Conservation (phyloP, 257 asterid genomes). For the Handroanthus guayacan region DNA sequence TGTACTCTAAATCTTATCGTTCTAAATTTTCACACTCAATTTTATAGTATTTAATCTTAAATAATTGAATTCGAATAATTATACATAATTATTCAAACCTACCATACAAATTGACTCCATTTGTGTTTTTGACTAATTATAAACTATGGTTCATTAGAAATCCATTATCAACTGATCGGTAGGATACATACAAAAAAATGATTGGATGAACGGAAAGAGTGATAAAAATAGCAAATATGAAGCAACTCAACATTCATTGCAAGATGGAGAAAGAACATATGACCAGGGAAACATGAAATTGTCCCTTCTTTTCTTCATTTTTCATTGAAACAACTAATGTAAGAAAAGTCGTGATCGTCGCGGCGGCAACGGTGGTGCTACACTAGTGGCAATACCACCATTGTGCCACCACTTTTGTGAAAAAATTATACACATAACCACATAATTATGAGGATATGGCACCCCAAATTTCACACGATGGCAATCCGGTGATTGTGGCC, state of each 20-base stretch:
- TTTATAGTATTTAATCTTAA: too few relatives aligned
- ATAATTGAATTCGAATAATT: too few relatives aligned
- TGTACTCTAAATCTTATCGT: too few relatives aligned
- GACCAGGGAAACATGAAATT: not conserved
- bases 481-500: conserved; percentile 58
- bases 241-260: not conserved
- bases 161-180: not conserved
- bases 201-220: not conserved
- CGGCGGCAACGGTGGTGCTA: conserved; percentile 43
- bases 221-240: conserved; percentile 25
- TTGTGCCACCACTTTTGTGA: conserved; percentile 45
- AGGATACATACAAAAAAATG: not conserved
- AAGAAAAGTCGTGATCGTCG: conserved; percentile 37
- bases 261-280: not conserved
- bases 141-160: not conserved
- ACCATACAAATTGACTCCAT: too few relatives aligned
- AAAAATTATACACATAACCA: too few relatives aligned
- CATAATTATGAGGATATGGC: not conserved
- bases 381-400: conserved; percentile 26
- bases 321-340: not conserved
- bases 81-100: too few relatives aligned
- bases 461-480: conserved; percentile 27
- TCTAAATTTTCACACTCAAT: too few relatives aligned
- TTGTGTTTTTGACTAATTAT: not conserved
- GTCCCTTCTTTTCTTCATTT: not conserved